Evolutionary conservation across 352 stramenopile species (phyloP), one percentile per base, ranked within the genome.

Genomic region (Thraustochytrium striatum): DNA sequence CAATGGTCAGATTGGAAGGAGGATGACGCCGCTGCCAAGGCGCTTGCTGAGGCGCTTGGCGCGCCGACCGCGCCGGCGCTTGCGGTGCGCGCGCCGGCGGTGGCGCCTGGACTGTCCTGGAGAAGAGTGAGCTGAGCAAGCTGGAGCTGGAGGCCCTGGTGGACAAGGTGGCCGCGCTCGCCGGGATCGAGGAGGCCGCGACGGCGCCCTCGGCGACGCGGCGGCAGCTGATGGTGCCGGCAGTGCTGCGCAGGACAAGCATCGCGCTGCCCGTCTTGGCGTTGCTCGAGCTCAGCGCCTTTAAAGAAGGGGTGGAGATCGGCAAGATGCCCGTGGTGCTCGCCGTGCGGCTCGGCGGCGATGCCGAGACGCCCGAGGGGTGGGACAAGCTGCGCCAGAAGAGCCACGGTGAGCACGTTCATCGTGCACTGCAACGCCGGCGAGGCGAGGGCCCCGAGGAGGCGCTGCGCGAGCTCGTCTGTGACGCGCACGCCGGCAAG

Each of bases 281-380:
- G n/a, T n/a, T n/a, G n/a, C n/a, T n/a, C n/a, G n/a, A 21, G 59
- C 36, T 2, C 28, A 52, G 38, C 59, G n/a, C n/a, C n/a, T n/a
- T 70, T 7, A 19, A 52, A 16, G 41, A 70, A 16, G 36, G 53
- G 36, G 65, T 70, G 21, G n/a, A 55, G 0, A 11, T 21, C n/a
- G 30, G 21, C 5, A 75, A 75, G 39, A 72, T 75, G 65, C 65
- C 65, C 5, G 52, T 72, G 13, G 65, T 75, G 21, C 19, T 75
- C 28, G 65, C 65, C 0, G 65, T 50, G 43, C 65, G 65, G 0
- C 41, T 62, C 5, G 19, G 32, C 5, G 65, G 65, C 41, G 47
- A 72, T 7, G 65, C 32, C 5, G 19, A 75, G 30, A n/a, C 32
- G 8, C 65, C 65, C 0, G 21, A 25, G 35, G 65, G 61, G 3